phyloP scores from a whole-genome alignment of 768 basidiomycete genomes.

The Lentinula detonsa region DNA sequence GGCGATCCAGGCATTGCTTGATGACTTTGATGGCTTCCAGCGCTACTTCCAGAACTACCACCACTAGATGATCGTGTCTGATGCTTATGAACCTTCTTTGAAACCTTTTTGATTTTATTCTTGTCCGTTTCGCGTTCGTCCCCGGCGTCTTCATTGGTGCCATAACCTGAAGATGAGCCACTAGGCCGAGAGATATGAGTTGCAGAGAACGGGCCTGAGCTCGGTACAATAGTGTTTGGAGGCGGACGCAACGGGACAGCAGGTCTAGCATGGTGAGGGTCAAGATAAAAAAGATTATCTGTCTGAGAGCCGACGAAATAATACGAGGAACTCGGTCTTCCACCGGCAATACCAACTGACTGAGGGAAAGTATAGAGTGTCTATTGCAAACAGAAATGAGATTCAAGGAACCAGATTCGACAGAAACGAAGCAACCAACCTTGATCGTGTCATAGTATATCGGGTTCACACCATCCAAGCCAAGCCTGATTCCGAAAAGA shows the following conservation, averaged over 20 bases:
- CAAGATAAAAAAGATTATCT: conserved; percentile 79
- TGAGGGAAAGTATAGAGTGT: conserved; percentile 89
- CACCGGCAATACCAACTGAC: conserved; percentile 94
- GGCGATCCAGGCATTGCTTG: conserved; percentile 38
- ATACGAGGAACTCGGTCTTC: conserved; percentile 93
- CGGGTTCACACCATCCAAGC: conserved; percentile 91
- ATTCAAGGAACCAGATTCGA: background rate
- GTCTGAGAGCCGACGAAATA: conserved; percentile 95
- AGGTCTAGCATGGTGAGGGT: conserved; percentile 75
- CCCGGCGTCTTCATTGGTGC: background rate
- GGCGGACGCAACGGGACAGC: conserved; percentile 61
- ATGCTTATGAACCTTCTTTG: background rate
- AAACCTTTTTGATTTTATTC: conserved; percentile 15
- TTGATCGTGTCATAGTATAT: conserved; percentile 88
- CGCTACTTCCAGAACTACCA: conserved; percentile 6
- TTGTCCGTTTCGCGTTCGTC: conserved; percentile 12
- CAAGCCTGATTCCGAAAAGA: conserved; percentile 80
- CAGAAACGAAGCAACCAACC: conserved; percentile 25
- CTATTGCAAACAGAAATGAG: conserved; percentile 29
- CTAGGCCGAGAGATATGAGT: background rate
- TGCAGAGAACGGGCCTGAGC: background rate
- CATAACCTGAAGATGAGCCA: background rate
- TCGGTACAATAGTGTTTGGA: background rate
- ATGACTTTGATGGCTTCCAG: conserved; percentile 17
- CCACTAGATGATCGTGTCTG: conserved; percentile 4